Base-by-base conservation (phyloP, 73 alveolate genomes). In the Loxodes magnus region DNA sequence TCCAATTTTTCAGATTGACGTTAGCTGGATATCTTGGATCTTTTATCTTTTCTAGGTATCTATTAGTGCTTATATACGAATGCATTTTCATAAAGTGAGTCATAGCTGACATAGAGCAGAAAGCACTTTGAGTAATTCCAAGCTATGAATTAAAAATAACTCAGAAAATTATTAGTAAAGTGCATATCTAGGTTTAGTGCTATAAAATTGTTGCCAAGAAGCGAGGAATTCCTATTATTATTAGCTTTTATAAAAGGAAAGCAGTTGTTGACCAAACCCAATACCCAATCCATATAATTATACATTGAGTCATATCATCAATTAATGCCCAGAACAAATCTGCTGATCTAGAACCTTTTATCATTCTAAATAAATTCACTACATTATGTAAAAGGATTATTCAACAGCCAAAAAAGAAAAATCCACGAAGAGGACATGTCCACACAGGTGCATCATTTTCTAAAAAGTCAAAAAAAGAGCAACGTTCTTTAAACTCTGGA, bases 21-120 rank as follows among this genome's bases (percentile, higher is more conserved):
- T 39, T 39, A 7, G 14, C 12, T 17, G 53, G 53, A 39, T 39
- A 39, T 39, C 21, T 15, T 15, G 37, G 9, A 17, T 39, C 21
- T 39, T 15, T 10, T 16, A 15, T 9, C 1, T 39, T 39, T 15
- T 30, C 9, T n/a, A 39, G 15, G 21, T 39, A 23, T n/a, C 53
- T 23, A 15, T 39, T 39, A 17, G 15, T 15, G 37, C 14, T n/a
- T 23, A 30, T 39, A 39, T 39, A 39, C 14, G 53, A 39, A 39
- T 39, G 53, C 53, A 39, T 39, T 39, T 39, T 39, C 53, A 39
- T 39, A 39, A 39, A 39, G 21, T 39, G 53, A 30, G 15, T 15
- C 2, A 39, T 10, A 19, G 53, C 53, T 17, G 21, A 30, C 33
- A 39, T 15, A 0, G 33, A 7, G 7, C 22, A n/a, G 15, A 39